Evolutionary conservation across 441 rosid species (phyloP).

Genomic region (Gossypium davidsonii): DNA sequence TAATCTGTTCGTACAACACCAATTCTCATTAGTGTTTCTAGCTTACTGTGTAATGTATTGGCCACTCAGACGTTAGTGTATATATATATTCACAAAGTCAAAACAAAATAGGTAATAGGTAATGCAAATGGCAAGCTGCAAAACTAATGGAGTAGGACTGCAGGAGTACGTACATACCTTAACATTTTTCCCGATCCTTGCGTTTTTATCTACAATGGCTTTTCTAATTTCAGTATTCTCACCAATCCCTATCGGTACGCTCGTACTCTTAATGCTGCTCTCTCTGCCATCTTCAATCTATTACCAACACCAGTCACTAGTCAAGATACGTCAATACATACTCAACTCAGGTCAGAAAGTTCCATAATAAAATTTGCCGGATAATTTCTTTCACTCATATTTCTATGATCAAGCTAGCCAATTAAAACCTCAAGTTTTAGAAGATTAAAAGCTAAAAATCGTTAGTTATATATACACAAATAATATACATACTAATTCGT

Average conservation of each 20-base stretch:
- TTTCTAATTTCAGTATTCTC: slow-evolving; percentile 45
- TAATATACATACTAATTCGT: not conserved
- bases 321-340: not conserved
- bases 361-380: not conserved
- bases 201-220: slow-evolving; percentile 71
- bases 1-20: slow-evolving; percentile 37
- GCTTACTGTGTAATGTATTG: no score
- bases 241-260: slow-evolving; percentile 60
- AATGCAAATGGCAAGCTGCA: not conserved
- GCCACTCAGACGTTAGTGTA: no score
- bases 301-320: not conserved
- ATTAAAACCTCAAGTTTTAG: no score
- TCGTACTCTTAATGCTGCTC: not conserved
- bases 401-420: not conserved
- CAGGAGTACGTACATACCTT: slow-evolving; percentile 28
- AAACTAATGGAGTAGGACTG: not conserved
- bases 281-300: not conserved
- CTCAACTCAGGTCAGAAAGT: no score
- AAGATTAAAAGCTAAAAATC: no score
- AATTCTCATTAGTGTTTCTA: not conserved
- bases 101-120: no score
- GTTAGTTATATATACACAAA: no score
- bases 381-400: not conserved
- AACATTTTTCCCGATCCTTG: slow-evolving; percentile 71
- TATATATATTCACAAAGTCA: no score